Percentiles rank a stretch among this genome's conserved stretches.
Conservation (phyloP, 2,329 filamentous ascomycete species). For the Stenocarpella maydis region DNA sequence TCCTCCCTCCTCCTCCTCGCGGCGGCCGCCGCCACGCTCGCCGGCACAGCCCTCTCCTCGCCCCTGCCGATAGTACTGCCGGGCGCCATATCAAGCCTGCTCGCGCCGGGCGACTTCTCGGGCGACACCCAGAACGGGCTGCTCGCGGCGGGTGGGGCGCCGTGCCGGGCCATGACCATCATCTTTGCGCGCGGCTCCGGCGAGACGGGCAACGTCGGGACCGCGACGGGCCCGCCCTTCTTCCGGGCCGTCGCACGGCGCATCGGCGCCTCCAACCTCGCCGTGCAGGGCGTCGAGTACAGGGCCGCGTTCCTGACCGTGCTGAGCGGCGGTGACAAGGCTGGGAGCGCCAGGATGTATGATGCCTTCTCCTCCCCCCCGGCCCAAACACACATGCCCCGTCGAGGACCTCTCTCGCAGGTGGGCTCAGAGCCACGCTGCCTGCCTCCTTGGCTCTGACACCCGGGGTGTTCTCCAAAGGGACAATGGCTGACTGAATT, state of each 20-base stretch:
- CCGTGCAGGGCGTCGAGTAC: slow-evolving; percentile 43
- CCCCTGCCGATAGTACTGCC: not conserved
- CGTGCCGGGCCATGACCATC: slow-evolving; percentile 38
- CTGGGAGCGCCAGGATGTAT: slow-evolving; percentile 33
- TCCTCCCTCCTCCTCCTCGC: not conserved
- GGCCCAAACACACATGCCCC: not conserved
- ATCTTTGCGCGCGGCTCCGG: slow-evolving; percentile 43
- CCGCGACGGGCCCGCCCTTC: slow-evolving; percentile 40
- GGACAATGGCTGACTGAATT: not conserved
- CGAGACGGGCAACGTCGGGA: slow-evolving; percentile 41
- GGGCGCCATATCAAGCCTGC: not conserved
- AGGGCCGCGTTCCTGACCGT: slow-evolving; percentile 39
- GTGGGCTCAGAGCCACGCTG: too few relatives aligned
- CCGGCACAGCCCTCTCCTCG: not conserved
- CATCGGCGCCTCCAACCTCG: slow-evolving; percentile 35
- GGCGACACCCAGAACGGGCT: slow-evolving; percentile 26
- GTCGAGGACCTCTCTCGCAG: too few relatives aligned
- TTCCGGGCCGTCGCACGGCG: slow-evolving; percentile 36
- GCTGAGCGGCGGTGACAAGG: slow-evolving; percentile 38
- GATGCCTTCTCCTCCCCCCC: too few relatives aligned
- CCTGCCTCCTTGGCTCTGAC: not conserved
- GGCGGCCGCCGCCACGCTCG: not conserved
- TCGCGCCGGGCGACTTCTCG: not conserved
- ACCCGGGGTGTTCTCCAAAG: not conserved
- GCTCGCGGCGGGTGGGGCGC: not conserved